Conservation (phyloP, 306 rosid genomes). For the Rosa persica region DNA sequence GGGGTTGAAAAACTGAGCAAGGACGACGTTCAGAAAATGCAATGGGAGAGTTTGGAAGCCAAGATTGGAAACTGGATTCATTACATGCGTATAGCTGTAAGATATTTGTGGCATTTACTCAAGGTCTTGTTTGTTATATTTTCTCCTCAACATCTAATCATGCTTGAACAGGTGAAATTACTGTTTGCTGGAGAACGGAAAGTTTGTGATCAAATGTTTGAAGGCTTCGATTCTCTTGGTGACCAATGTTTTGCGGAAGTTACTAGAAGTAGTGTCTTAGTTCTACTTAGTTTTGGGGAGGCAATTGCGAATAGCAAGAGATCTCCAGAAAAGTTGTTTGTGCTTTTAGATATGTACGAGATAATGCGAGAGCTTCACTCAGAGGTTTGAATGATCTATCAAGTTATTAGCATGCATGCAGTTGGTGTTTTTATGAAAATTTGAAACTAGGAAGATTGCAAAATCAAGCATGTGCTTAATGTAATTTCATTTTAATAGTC, state of each 20-base stretch:
- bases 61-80: conserved; percentile 99
- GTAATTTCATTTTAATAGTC: not conserved
- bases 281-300: conserved; percentile 92
- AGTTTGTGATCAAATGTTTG: conserved; percentile 90
- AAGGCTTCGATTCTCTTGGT: conserved; percentile 74
- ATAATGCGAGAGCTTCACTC: conserved; percentile 96
- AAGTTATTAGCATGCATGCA: conserved; percentile 15
- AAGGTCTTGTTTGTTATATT: conserved; percentile 8
- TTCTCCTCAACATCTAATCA: conserved; percentile 16
- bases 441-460: not conserved
- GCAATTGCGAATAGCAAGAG: conserved; percentile 97
- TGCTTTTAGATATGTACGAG: conserved; percentile 96
- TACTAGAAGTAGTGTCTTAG: conserved; percentile 79
- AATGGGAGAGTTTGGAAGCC: conserved; percentile 98
- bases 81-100: conserved; percentile 97
- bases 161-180: conserved; percentile 73
- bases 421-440: not conserved
- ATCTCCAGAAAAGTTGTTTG: conserved; percentile 94
- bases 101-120: conserved; percentile 27
- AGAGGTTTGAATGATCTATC: conserved; percentile 52
- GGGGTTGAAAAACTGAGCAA: conserved; percentile 97
- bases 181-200: conserved; percentile 92
- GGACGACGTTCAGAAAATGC: conserved; percentile 95
- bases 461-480: not conserved
- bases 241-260: conserved; percentile 96